Evolutionary conservation across 2,329 filamentous ascomycete genomes (phyloP).

Genomic region (Sporothrix brasiliensis): DNA sequence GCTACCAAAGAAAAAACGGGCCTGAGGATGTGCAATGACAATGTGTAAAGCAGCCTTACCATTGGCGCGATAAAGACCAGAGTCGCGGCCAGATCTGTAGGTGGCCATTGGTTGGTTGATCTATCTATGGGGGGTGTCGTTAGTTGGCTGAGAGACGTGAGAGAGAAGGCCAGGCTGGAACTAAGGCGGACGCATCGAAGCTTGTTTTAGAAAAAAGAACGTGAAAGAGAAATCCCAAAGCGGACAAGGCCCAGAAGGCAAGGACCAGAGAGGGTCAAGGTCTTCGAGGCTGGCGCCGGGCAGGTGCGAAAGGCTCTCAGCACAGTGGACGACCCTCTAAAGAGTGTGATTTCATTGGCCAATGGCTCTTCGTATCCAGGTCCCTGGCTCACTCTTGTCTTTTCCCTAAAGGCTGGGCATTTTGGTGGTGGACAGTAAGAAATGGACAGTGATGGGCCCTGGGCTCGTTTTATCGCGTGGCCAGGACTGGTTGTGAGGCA

Average conservation of each 20-base stretch:
- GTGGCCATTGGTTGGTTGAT: conserved; percentile 22
- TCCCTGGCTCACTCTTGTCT: background rate
- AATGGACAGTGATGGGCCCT: background rate
- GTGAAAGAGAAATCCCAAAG: conserved; percentile 30
- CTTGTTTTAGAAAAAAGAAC: conserved; percentile 32
- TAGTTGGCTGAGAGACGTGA: background rate
- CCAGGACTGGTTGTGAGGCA: conserved; percentile 32
- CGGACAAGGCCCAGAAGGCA: conserved; percentile 15
- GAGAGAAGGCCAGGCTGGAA: conserved; percentile 3
- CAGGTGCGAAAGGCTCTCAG: conserved; percentile 8
- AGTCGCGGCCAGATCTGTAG: background rate
- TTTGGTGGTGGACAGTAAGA: conserved; percentile 1
- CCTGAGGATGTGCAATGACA: conserved; percentile 26
- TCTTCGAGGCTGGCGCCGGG: conserved; percentile 9
- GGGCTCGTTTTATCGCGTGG: conserved; percentile 33
- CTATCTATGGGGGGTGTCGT: background rate
- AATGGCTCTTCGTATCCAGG: conserved; percentile 28
- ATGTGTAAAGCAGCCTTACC: conserved; percentile 28
- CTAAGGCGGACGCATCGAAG: conserved; percentile 29
- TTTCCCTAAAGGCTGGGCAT: conserved; percentile 9
- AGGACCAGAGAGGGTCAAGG: conserved; percentile 12
- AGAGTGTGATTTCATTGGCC: conserved; percentile 28
- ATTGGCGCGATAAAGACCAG: conserved; percentile 28
- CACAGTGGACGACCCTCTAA: conserved; percentile 3
- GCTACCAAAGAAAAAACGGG: background rate